These are phyloP conservation scores for Calonectria pseudoreteaudii DNA, from an alignment of 2,329 filamentous ascomycete genomes.

Conservation along the genomic window DNA sequence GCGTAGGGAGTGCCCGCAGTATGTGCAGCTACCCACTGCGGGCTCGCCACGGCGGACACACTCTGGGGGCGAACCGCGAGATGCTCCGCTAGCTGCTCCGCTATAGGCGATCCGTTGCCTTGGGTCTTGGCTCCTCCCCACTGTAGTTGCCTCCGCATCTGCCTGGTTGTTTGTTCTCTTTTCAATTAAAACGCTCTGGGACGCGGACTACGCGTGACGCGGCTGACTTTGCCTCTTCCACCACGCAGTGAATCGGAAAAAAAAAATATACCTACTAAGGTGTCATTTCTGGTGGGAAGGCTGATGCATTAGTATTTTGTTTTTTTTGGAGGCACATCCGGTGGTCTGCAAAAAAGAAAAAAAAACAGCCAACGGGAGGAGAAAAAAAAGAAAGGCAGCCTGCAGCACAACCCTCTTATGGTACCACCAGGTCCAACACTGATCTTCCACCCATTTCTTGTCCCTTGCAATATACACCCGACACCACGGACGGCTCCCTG, in stretches of 20 bases:
- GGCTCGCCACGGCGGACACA: not conserved
- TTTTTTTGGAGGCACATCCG: not conserved
- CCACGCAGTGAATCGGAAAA: not conserved
- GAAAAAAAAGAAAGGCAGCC: not conserved
- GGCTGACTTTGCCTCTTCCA: slow-evolving; percentile 10
- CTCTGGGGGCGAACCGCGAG: not conserved
- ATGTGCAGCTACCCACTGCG: not conserved
- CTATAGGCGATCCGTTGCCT: slow-evolving; percentile 8
- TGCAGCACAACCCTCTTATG: slow-evolving; percentile 4
- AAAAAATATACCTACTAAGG: not conserved
- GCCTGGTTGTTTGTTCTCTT: not conserved
- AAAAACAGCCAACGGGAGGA: not conserved
- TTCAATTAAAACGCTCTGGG: not conserved
- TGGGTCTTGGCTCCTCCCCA: not conserved
- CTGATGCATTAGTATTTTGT: not conserved
- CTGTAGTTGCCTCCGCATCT: not conserved
- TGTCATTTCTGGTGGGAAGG: not conserved
- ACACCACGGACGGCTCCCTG: slow-evolving; percentile 29
- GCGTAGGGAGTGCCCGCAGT: not conserved
- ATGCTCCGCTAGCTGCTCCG: not conserved
- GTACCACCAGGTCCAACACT: slow-evolving; percentile 13
- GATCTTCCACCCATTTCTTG: slow-evolving; percentile 6
- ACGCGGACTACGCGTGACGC: slow-evolving; percentile 11
- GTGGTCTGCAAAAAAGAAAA: not conserved
- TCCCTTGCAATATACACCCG: slow-evolving; percentile 19